Evolutionary conservation across 2,329 filamentous ascomycete species (phyloP).

Genomic region (Samsoniella hepiali): DNA sequence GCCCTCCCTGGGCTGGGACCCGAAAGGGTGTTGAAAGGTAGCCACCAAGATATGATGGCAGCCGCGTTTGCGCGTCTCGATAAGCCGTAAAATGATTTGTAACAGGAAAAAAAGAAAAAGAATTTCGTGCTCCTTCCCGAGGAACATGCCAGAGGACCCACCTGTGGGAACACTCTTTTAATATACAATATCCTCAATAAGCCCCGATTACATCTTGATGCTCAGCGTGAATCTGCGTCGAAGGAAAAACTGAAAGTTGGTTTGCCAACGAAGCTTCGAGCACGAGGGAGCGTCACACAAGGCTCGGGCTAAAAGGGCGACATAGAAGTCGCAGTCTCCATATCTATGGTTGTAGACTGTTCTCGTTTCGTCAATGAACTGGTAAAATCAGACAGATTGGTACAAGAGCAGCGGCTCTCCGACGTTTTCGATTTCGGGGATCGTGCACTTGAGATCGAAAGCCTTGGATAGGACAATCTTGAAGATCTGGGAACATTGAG

Average conservation of each 20-base stretch:
- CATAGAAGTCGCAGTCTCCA: background rate
- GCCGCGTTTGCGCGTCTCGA: background rate
- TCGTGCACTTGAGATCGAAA: conserved; percentile 97
- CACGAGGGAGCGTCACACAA: background rate
- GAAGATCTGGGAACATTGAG: conserved; percentile 69
- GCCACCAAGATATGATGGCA: background rate
- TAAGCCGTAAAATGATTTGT: background rate
- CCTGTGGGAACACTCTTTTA: conserved; percentile 12
- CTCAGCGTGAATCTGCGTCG: background rate
- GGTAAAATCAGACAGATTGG: conserved; percentile 49
- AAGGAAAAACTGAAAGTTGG: background rate
- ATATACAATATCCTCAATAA: conserved; percentile 17
- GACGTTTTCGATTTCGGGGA: conserved; percentile 97
- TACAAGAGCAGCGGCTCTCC: conserved; percentile 94
- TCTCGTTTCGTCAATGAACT: background rate
- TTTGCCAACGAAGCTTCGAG: background rate
- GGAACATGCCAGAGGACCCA: conserved; percentile 11
- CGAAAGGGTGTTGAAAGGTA: background rate
- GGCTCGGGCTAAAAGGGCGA: background rate
- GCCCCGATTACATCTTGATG: conserved; percentile 5
- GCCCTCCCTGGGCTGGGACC: no score
- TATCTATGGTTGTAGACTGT: background rate
- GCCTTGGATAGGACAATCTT: conserved; percentile 99
- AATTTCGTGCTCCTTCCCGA: conserved; percentile 8
- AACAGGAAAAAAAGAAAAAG: conserved; percentile 9